These are phyloP conservation scores for Bassia scoparia DNA, from an alignment of 148 eudicot genomes.

Conservation along the genomic window DNA sequence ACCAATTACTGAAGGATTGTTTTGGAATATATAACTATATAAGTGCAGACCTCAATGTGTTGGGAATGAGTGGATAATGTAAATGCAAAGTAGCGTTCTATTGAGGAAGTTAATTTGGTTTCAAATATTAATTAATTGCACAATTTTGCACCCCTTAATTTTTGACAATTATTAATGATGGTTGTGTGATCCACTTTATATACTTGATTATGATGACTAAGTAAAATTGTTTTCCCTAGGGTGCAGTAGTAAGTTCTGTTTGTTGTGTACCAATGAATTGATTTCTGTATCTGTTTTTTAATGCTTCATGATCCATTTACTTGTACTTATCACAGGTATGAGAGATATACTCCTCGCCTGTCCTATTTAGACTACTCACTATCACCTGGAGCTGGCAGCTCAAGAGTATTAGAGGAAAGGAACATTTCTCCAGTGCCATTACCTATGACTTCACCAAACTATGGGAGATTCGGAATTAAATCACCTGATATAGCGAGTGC, in stretches of 20 bases:
- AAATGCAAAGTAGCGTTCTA: no score
- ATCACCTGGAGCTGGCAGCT: conserved; percentile 32
- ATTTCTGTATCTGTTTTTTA: neutral
- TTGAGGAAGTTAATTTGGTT: no score
- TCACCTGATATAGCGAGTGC: conserved; percentile 20
- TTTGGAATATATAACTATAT: no score
- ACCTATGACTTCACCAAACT: neutral
- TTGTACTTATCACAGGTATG: conserved; percentile 33
- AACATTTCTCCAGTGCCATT: conserved; percentile 7
- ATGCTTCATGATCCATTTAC: neutral
- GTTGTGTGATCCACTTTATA: neutral
- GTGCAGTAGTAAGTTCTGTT: neutral
- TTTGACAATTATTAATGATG: neutral
- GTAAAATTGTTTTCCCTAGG: neutral
- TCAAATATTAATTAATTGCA: neutral
- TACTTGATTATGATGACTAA: neutral
- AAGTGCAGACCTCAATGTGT: no score
- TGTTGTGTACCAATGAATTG: neutral
- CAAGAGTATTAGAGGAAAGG: conserved; percentile 19
- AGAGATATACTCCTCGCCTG: conserved; percentile 35
- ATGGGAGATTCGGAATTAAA: conserved; percentile 31
- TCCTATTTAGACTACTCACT: conserved; percentile 38
- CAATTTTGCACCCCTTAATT: neutral
- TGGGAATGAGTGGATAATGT: neutral
- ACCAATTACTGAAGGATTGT: no score